These are phyloP conservation scores for Apophysomyces variabilis DNA, from an alignment of 371 early-diverging fungal genomes.

Conservation along the genomic window DNA sequence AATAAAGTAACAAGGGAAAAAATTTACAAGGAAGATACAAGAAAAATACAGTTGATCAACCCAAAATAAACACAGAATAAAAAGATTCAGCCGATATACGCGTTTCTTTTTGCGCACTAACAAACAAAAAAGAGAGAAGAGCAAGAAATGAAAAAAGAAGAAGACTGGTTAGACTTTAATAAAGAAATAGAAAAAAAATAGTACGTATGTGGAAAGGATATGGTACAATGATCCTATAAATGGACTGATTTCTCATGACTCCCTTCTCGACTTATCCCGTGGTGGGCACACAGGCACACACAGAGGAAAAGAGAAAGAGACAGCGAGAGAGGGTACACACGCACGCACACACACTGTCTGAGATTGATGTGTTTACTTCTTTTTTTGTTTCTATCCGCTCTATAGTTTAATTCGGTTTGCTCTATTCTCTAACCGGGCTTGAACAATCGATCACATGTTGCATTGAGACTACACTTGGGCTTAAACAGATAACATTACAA, in stretches of 20 bases:
- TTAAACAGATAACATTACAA: no score
- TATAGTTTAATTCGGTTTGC: no score
- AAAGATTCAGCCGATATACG: conserved; percentile 2
- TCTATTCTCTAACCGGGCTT: no score
- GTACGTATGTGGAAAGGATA: background rate
- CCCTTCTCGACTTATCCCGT: background rate
- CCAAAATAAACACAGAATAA: conserved; percentile 4
- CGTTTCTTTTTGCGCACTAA: background rate
- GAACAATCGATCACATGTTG: no score
- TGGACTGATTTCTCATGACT: conserved; percentile 1
- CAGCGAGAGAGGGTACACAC: no score
- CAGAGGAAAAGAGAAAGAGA: no score
- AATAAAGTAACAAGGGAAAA: background rate
- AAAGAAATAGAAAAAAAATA: background rate
- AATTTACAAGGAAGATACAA: conserved; percentile 1
- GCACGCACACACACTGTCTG: no score
- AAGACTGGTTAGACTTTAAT: background rate
- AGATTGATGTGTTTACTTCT: no score
- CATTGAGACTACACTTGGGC: no score
- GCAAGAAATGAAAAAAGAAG: background rate
- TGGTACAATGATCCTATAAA: conserved; percentile 4
- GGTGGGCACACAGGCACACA: background rate
- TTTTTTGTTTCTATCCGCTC: no score
- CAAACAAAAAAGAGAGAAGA: conserved; percentile 2
- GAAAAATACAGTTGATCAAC: background rate